Base-by-base conservation (phyloP, 2,329 filamentous ascomycete species). In the Monilinia fructicola region DNA sequence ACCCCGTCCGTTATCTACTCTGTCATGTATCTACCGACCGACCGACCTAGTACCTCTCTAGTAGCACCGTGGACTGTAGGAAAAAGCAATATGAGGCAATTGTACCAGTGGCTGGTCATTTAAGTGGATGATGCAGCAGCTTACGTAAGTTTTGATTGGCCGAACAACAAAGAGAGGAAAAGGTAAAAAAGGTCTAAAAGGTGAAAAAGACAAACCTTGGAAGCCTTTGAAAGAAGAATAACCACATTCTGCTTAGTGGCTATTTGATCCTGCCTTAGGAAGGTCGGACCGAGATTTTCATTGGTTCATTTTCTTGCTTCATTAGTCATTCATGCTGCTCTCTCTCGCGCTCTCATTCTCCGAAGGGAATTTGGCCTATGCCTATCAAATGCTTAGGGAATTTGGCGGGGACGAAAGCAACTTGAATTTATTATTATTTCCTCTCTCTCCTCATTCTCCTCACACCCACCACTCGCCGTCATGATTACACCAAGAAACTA, bases 401-500 rank as follows among this genome's bases (percentile, higher is more conserved):
- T 60, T 60, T 60, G 58, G 58, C 58, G 58, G 58, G 58, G 58
- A 60, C 44, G 58, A 60, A 60, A 28, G 58, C 28, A 60, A 26
- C 58, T 50, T 21, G 58, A 60, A 50, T 50, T 50, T 60, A 54
- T 54, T 60, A 54, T 54, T 65, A 52, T 60, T 65, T 60, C 54
- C 55, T 38, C 52, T 64, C 44, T 31, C 61, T 46, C 26, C 53
- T 64, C 40, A 35, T 23, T 48, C 40, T 63, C 60, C 40, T 26
- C 31, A 53, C 50, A 56, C 38, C 54, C 42, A 60, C 42, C 26
- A 52, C 48, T 59, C 54, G 54, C 64, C 58, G 64, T 60, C 64
- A 65, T 65, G 64, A 65, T 65, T 65, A 65, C 64, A 65, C 44
- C 64, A 65, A 52, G 31, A 65, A 60, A 60, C 48, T 38, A 48